Evolutionary conservation across 2,329 filamentous ascomycete species (phyloP).

Genomic region (Massarina eburnea): DNA sequence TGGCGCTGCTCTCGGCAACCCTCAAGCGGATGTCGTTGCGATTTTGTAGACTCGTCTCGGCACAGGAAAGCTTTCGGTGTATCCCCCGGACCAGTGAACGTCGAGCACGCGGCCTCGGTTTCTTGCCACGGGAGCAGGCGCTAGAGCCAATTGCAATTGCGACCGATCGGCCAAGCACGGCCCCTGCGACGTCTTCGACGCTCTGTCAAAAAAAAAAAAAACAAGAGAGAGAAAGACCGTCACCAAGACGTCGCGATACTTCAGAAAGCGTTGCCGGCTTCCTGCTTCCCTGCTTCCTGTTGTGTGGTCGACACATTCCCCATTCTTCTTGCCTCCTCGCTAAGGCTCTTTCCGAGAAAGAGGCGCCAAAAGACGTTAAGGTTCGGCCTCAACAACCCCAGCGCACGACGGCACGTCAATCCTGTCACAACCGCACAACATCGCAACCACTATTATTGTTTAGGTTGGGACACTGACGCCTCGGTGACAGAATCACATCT

Average conservation of each 20-base stretch:
- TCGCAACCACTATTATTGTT: background rate
- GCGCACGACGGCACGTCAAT: background rate
- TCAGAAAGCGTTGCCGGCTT: background rate
- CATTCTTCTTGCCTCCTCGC: too few species aligned
- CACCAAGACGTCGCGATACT: background rate
- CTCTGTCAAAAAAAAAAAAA: too few species aligned
- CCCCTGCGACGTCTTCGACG: background rate
- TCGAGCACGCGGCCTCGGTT: background rate
- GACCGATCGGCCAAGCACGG: background rate
- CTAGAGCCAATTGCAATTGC: background rate
- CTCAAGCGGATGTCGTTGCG: background rate
- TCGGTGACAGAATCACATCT: background rate
- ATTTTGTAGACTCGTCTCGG: background rate
- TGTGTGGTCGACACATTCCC: too few species aligned
- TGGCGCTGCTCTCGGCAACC: background rate
- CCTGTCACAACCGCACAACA: background rate
- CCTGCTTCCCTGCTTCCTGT: background rate
- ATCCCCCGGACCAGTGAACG: background rate
- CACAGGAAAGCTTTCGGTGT: background rate
- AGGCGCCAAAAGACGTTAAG: too few species aligned
- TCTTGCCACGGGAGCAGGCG: background rate
- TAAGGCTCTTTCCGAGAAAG: too few species aligned
- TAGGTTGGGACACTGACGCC: background rate
- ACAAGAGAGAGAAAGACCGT: slow-evolving; percentile 1
- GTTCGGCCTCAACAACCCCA: too few species aligned